phyloP scores from a whole-genome alignment of 2,329 filamentous ascomycete species.

The Stemphylium vesicarium region DNA sequence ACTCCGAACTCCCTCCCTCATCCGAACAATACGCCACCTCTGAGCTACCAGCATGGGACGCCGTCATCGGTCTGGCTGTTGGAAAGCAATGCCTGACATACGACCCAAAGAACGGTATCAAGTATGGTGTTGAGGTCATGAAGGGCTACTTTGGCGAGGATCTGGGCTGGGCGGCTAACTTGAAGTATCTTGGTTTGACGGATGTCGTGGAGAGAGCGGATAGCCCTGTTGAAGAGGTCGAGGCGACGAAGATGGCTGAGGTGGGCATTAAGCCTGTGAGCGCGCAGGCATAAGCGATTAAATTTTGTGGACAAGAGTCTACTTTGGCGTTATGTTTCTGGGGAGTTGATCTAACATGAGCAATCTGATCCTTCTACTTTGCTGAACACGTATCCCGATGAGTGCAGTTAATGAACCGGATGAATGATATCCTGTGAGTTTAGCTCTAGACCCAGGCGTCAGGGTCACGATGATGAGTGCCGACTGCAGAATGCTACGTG shows the following conservation, averaged over 20 bases:
- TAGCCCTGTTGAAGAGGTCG: slow-evolving; percentile 18
- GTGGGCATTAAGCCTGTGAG: slow-evolving; percentile 41
- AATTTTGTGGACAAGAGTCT: neutral
- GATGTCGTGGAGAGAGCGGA: slow-evolving; percentile 40
- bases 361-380: too few species aligned
- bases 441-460: too few species aligned
- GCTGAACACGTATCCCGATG: too few species aligned
- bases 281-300: slow-evolving; percentile 22
- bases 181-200: slow-evolving; percentile 43
- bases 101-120: slow-evolving; percentile 62
- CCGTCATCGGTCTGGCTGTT: slow-evolving; percentile 72
- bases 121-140: slow-evolving; percentile 67
- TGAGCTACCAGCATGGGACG: slow-evolving; percentile 45
- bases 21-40: slow-evolving; percentile 25
- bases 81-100: slow-evolving; percentile 73
- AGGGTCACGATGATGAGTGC: too few species aligned
- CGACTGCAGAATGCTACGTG: too few species aligned
- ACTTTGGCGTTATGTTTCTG: neutral
- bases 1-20: slow-evolving; percentile 32
- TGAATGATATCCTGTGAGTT: too few species aligned
- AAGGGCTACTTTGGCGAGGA: slow-evolving; percentile 71
- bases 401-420: too few species aligned
- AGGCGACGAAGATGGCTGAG: slow-evolving; percentile 32
- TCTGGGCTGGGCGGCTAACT: slow-evolving; percentile 57
- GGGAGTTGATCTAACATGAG: too few species aligned